These are phyloP conservation scores for Calycina herbarum DNA, from an alignment of 2,329 filamentous ascomycete species.

Conservation along the genomic window DNA sequence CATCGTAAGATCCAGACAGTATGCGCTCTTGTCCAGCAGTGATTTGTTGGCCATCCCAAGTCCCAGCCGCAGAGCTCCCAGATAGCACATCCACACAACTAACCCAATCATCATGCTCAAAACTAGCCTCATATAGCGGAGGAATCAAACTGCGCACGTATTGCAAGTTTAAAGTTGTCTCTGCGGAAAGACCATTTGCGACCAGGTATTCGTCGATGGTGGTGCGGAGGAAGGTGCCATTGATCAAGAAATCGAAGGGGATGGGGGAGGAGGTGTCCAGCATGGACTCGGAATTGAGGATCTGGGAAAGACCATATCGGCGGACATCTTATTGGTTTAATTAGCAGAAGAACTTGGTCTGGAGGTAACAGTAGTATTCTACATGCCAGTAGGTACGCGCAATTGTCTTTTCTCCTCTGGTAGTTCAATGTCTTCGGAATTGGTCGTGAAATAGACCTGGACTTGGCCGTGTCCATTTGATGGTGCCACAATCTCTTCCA, in stretches of 20 bases:
- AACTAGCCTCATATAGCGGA: slow-evolving; percentile 84
- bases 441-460: slow-evolving; percentile 68
- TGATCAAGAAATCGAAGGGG: slow-evolving; percentile 92
- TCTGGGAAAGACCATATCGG: slow-evolving; percentile 68
- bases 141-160: slow-evolving; percentile 92
- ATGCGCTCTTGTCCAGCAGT: slow-evolving; percentile 66
- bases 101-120: slow-evolving; percentile 98
- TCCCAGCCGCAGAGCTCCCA: slow-evolving; percentile 58
- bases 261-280: slow-evolving; percentile 65
- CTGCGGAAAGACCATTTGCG: slow-evolving; percentile 81
- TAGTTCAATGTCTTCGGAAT: slow-evolving; percentile 60
- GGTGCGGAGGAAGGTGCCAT: slow-evolving; percentile 86
- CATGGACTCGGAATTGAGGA: slow-evolving; percentile 72
- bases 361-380: not conserved
- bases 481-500: slow-evolving; percentile 18
- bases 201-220: slow-evolving; percentile 89
- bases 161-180: slow-evolving; percentile 84
- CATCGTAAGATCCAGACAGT: slow-evolving; percentile 92
- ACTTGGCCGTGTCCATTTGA: slow-evolving; percentile 49
- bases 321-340: slow-evolving; percentile 54
- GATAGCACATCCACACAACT: slow-evolving; percentile 83
- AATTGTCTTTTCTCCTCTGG: slow-evolving; percentile 62
- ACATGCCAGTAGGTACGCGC: slow-evolving; percentile 59
- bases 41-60: slow-evolving; percentile 53
- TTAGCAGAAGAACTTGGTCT: slow-evolving; percentile 10